A percentile compares a stretch with the other conserved stretches of the same genome.
These are phyloP conservation scores for Cantharellus anzutake DNA, from an alignment of 768 basidiomycete species.

Conservation along the genomic window DNA sequence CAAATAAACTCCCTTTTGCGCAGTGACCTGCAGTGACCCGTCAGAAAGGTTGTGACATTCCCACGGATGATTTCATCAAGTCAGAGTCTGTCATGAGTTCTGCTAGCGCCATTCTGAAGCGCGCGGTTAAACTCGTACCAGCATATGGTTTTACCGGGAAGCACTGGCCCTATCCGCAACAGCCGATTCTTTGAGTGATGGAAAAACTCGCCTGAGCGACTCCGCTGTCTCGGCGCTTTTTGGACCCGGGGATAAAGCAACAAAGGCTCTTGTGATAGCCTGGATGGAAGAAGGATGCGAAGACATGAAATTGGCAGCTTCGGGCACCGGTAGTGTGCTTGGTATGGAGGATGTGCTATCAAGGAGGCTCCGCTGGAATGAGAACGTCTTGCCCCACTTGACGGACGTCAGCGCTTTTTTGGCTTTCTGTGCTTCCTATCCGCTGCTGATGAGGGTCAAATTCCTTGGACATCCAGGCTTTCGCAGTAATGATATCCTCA, in stretches of 20 bases:
- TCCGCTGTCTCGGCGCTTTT: conserved; percentile 53
- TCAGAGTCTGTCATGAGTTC: no score
- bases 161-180: conserved; percentile 48
- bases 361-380: conserved; percentile 42
- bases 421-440: background rate
- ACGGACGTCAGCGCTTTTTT: conserved; percentile 33
- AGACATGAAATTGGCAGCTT: conserved; percentile 25
- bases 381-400: conserved; percentile 38
- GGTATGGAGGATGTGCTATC: conserved; percentile 32
- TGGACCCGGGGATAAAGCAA: conserved; percentile 46
- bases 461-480: conserved; percentile 32
- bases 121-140: conserved; percentile 39
- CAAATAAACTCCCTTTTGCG: no score
- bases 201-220: conserved; percentile 37
- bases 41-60: no score
- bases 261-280: conserved; percentile 42
- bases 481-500: conserved; percentile 44
- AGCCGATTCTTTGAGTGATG: conserved; percentile 16
- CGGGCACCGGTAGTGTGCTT: background rate
- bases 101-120: background rate
- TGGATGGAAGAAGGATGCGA: conserved; percentile 52
- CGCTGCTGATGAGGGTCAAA: background rate
- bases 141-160: conserved; percentile 59
- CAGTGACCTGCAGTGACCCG: no score
- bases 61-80: no score